phyloP scores from a whole-genome alignment of 1,139 yeast species.

The Petasospora rhodanensis region DNA sequence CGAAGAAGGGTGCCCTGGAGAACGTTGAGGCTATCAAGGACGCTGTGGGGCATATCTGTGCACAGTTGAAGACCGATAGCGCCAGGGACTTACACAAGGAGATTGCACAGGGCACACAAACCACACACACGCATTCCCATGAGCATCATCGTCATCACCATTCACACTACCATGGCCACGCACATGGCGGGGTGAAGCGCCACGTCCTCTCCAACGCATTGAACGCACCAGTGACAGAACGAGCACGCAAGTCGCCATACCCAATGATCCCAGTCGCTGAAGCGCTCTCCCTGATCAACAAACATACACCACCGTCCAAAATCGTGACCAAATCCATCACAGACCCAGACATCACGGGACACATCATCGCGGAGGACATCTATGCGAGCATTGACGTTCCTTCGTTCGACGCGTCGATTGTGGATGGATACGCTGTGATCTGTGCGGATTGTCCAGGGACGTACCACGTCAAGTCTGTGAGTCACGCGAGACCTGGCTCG shows the following conservation, averaged over 20 bases:
- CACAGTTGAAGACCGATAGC: constrained; percentile 30
- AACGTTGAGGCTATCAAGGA: constrained; percentile 35
- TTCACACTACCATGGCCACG: constrained; percentile 12
- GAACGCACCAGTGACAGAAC: constrained; percentile 32
- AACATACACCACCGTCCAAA: constrained; percentile 26
- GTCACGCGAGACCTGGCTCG: constrained; percentile 37
- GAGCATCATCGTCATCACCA: constrained; percentile 22
- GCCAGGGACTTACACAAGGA: constrained; percentile 38
- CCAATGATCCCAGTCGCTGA: constrained; percentile 39
- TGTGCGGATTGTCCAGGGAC: constrained; percentile 40
- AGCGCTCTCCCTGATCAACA: constrained; percentile 32
- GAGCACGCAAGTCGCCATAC: constrained; percentile 43
- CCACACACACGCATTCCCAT: constrained; percentile 13
- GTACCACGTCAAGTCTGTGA: constrained; percentile 35
- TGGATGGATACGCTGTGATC: constrained; percentile 48
- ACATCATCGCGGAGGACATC: constrained; percentile 37
- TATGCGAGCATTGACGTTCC: constrained; percentile 38
- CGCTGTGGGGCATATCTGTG: constrained; percentile 39
- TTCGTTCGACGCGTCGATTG: constrained; percentile 44
- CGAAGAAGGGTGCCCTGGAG: constrained; percentile 43
- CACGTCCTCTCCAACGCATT: constrained; percentile 30
- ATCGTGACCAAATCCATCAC: constrained; percentile 23
- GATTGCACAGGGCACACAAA: background rate
- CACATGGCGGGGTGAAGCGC: constrained; percentile 14
- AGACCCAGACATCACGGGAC: constrained; percentile 30